Evolutionary conservation across 768 basidiomycete genomes (phyloP), one percentile per base, ranked within the genome.

Genomic region (Leccinum subtestaceum): DNA sequence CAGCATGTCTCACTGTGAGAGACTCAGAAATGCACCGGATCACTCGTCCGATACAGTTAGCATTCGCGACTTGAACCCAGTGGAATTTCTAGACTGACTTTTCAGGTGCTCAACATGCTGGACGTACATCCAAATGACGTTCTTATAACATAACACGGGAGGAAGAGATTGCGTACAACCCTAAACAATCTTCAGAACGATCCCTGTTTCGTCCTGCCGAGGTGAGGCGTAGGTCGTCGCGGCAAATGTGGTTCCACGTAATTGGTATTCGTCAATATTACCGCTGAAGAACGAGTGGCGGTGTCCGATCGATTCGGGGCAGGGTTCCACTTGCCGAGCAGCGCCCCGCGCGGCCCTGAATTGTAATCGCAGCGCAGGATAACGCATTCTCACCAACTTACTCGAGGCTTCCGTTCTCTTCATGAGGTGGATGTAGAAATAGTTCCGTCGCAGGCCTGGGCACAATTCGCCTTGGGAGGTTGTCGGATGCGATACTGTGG

Each of bases 401-500:
- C 65, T 57, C 32, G 52, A 58, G 52, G 56, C 57, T 66, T 61
- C 51, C 47, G 45, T 63, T 58, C 59, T 48, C 49, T 19, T 55
- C 55, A 72, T 73, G 69, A 67, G 69, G 67, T 74, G 77, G 61
- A 70, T 67, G 67, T 74, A 76, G 61, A 70, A 66, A 65, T 74
- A 75, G 61, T 81, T 87, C 64, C 80, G 83, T 60, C 79, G 83
- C 60, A 82, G 78, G 61, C 47, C 47, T 19, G 19, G 43, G 25
- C 58, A 53, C 54, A 82, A 87, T 66, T 74, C 75, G 9, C 82
- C 88, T 38, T 92, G 90, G 90, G 90, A 92, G 74, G 89, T 91
- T 45, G 86, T 91, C 29, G 84, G 85, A 58, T 84, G 78, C 67
- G 82, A 81, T 66, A 72, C 76, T 32, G 82, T 92, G 52, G 81